Conservation (phyloP, 257 asterid genomes). For the Nicotiana otophora region DNA sequence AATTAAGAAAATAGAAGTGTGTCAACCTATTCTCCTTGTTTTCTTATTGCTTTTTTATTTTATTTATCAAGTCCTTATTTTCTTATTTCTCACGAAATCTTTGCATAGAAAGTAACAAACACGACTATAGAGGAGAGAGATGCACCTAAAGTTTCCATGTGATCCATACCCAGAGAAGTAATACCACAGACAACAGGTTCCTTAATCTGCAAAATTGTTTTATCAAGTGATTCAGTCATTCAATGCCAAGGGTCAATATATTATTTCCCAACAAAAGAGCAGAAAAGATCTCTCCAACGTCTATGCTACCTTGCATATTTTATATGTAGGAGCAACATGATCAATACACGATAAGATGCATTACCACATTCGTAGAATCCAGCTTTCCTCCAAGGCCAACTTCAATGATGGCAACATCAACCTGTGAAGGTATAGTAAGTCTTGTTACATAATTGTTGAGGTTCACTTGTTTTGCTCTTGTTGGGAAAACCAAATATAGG, state of each 20-base stretch:
- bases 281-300: not conserved
- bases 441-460: not conserved
- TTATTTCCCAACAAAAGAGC: not conserved
- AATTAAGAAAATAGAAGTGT: not conserved
- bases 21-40: not conserved
- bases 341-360: conserved; percentile 11
- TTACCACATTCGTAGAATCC: conserved; percentile 96
- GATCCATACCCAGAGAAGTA: conserved; percentile 92
- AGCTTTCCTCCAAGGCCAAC: conserved; percentile 92
- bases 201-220: conserved; percentile 52
- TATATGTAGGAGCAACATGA: not conserved
- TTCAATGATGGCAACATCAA: conserved; percentile 88
- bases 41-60: not conserved
- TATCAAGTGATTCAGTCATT: not conserved
- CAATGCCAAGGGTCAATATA: not conserved
- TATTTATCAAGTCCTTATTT: not conserved
- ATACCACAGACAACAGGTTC: conserved; percentile 87
- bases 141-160: conserved; percentile 81
- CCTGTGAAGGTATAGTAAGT: conserved; percentile 40
- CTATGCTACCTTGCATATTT: conserved; percentile 1
- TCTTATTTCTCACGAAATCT: not conserved
- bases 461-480: not conserved
- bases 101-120: not conserved
- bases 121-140: conserved; percentile 3
- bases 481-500: not conserved